Conservation (phyloP, 192 early-diverging fungal species). For the Coemansia sp. region DNA sequence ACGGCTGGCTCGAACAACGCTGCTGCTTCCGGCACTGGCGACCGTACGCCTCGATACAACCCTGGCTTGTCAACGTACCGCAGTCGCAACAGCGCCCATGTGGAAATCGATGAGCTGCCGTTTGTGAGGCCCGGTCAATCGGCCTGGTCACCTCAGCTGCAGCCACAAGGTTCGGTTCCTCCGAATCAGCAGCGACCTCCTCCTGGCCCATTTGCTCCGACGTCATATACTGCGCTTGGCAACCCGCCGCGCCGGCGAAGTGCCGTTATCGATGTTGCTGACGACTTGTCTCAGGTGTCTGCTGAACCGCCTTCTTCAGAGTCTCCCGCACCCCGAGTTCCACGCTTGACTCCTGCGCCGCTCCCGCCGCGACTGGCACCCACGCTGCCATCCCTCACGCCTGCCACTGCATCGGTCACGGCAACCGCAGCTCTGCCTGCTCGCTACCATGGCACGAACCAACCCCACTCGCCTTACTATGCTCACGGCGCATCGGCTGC, state of each 20-base stretch:
- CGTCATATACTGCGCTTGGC: not conserved
- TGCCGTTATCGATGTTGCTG: slow-evolving; percentile 34
- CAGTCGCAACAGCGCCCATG: slow-evolving; percentile 44
- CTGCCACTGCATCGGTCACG: not conserved
- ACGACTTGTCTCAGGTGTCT: slow-evolving; percentile 8
- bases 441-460: slow-evolving; percentile 47
- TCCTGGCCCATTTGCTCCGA: not conserved
- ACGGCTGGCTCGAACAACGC: not conserved
- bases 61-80: slow-evolving; percentile 29
- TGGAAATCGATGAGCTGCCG: slow-evolving; percentile 46
- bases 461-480: slow-evolving; percentile 48
- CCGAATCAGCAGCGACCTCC: slow-evolving; percentile 1
- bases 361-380: slow-evolving; percentile 6
- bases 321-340: not conserved
- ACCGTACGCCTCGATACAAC: slow-evolving; percentile 25
- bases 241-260: slow-evolving; percentile 22
- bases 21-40: not conserved
- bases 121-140: slow-evolving; percentile 31
- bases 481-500: slow-evolving; percentile 32
- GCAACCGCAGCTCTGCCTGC: slow-evolving; percentile 17
- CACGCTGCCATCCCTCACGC: not conserved
- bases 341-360: slow-evolving; percentile 4
- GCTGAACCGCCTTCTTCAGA: not conserved
- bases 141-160: slow-evolving; percentile 20
- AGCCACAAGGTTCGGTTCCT: not conserved